phyloP scores from a whole-genome alignment of 768 basidiomycete species.

The Lactarius indigo region DNA sequence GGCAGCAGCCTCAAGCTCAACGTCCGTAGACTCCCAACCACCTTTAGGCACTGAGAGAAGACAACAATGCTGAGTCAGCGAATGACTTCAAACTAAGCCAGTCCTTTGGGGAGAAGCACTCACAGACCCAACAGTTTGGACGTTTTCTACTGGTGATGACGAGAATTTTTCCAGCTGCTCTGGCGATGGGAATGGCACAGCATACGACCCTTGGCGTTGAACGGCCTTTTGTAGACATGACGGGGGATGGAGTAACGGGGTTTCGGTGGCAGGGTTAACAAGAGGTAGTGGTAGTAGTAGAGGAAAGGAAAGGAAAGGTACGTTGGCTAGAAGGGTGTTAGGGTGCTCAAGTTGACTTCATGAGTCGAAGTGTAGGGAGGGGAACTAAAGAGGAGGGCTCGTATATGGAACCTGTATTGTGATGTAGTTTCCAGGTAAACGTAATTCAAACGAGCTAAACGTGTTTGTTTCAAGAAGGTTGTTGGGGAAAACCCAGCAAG shows the following conservation, averaged over 20 bases:
- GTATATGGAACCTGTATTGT: constrained; percentile 17
- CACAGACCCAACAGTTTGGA: constrained; percentile 81
- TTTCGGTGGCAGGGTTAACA: constrained; percentile 4
- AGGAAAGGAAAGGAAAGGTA: not conserved
- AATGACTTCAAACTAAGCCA: constrained; percentile 13
- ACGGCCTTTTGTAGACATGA: constrained; percentile 60
- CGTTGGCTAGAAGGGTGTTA: not conserved
- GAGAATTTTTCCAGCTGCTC: constrained; percentile 71
- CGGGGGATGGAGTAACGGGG: constrained; percentile 3
- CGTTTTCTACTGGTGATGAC: constrained; percentile 83
- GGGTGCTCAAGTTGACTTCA: constrained; percentile 24
- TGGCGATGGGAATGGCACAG: constrained; percentile 82
- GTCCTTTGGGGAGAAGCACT: constrained; percentile 40
- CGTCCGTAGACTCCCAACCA: constrained; percentile 84
- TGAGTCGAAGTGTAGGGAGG: constrained; percentile 18
- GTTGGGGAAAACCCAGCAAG: not conserved
- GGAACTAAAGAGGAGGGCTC: constrained; percentile 3
- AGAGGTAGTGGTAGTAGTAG: constrained; percentile 1
- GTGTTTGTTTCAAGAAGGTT: not conserved
- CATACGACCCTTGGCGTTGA: constrained; percentile 82
- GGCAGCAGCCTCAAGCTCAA: constrained; percentile 79
- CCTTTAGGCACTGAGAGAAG: constrained; percentile 76
- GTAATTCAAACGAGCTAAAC: constrained; percentile 10
- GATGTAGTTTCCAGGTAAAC: constrained; percentile 7
- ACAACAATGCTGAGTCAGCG: constrained; percentile 12